Evolutionary conservation across 495 filamentous ascomycete genomes (phyloP), one percentile per base, ranked within the genome.

Genomic region (Neurospora hispaniola): DNA sequence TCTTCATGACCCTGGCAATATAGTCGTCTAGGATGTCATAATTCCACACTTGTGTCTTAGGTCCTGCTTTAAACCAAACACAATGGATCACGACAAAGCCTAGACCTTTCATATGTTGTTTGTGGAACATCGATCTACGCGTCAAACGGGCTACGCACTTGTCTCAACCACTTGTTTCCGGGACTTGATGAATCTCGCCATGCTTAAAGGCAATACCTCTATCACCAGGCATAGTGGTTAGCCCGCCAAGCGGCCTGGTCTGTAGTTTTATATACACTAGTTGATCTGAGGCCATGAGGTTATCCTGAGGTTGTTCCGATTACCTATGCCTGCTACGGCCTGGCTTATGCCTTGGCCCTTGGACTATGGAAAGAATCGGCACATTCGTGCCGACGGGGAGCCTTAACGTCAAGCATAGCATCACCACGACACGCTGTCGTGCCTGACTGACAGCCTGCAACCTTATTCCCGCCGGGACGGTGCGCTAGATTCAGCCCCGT

Each of bases 401-500:
- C 20, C 46, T 54, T 54, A 20, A 54, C 46, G 20, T 59, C 48
- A 27, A 27, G n/a, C 48, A 59, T 59, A 38, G 35, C 35, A 38
- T 38, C 35, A 38, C 5, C 48, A 59, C 48, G 48, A 59, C 20
- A 20, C 27, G 48, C 48, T 59, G 48, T 59, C 11, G 48, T 59
- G 48, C 48, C 27, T 62, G 14, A 62, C 54, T 31, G 54, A 14
- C 54, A 62, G 54, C 27, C 16, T 66, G 54, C 54, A 66, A 35
- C 54, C 54, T 35, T 66, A 27, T 16, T 66, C 54, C 54, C 54
- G 27, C 14, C 54, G 54, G 54, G 54, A 66, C 54, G 54, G 54
- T 66, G 54, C 54, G 54, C 54, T 66, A 66, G 54, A 14, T 66
- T 66, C 77, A 83, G 72, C 27, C 79, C 54, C 54, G 54, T 62